Conservation (phyloP, 495 filamentous ascomycete species). For the Bombardia bombarda region DNA sequence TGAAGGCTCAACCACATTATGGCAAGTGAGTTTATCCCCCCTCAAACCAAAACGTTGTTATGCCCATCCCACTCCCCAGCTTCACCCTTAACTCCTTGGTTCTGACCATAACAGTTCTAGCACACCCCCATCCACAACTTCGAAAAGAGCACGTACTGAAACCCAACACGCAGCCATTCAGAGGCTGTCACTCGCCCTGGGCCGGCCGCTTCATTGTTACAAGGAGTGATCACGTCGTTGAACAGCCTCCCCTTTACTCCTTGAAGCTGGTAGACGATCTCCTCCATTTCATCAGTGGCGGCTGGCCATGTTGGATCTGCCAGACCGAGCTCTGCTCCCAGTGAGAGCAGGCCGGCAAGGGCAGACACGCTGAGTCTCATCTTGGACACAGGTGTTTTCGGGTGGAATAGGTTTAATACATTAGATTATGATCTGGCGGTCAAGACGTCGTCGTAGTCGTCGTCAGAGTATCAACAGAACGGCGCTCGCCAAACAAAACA, state of each 20-base stretch:
- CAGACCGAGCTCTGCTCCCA: slow-evolving; percentile 17
- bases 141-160: no score
- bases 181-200: slow-evolving; percentile 49
- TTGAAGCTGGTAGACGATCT: slow-evolving; percentile 51
- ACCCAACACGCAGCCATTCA: slow-evolving; percentile 54
- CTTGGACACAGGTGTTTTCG: neutral
- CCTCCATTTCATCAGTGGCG: slow-evolving; percentile 52
- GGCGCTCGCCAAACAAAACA: neutral
- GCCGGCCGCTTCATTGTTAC: slow-evolving; percentile 45
- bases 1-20: no score
- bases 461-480: neutral
- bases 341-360: slow-evolving; percentile 24
- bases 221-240: slow-evolving; percentile 48
- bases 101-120: no score
- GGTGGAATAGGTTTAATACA: slow-evolving; percentile 4
- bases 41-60: no score
- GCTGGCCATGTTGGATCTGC: slow-evolving; percentile 54
- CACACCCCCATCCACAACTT: no score
- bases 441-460: neutral
- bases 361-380: slow-evolving; percentile 18
- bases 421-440: slow-evolving; percentile 1
- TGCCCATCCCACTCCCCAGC: no score
- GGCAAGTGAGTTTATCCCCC: no score
- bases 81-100: no score
- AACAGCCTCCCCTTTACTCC: slow-evolving; percentile 47